Evolutionary conservation across 306 rosid genomes (phyloP).

Genomic region (Vigna hirtella): DNA sequence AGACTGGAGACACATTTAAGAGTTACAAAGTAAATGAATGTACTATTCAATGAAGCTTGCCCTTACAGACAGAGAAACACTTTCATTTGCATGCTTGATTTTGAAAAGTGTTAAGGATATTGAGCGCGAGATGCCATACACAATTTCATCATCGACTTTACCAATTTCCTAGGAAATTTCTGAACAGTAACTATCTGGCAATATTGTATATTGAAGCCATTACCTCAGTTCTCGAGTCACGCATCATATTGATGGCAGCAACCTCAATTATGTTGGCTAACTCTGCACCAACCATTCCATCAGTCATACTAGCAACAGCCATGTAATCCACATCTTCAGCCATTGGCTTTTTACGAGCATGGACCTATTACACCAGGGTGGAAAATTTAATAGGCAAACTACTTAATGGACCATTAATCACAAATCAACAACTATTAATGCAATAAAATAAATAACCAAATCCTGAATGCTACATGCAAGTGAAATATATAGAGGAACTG

Average conservation of each 20-base stretch:
- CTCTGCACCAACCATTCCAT: constrained; percentile 99
- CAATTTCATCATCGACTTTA: constrained; percentile 16
- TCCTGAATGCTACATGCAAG: constrained; percentile 18
- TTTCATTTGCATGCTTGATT: constrained; percentile 27
- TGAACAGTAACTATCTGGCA: constrained; percentile 25
- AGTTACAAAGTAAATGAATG: constrained; percentile 23
- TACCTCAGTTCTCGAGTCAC: constrained; percentile 96
- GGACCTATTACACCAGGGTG: constrained; percentile 66
- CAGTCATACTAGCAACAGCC: constrained; percentile 93
- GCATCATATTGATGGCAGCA: constrained; percentile 97
- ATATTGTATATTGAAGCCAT: constrained; percentile 14
- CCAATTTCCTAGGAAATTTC: constrained; percentile 26
- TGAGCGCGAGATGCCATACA: constrained; percentile 7
- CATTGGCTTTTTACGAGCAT: constrained; percentile 96
- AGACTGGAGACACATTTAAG: constrained; percentile 21
- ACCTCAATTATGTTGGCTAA: constrained; percentile 96
- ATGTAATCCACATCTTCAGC: constrained; percentile 92
- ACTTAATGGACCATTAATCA: constrained; percentile 6
- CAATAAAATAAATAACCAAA: neutral
- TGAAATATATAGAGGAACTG: constrained; percentile 5
- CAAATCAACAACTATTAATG: constrained; percentile 32
- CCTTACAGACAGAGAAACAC: constrained; percentile 4
- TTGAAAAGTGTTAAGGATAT: constrained; percentile 1
- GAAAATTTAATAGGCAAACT: constrained; percentile 20
- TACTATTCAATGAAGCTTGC: constrained; percentile 12